Conservation (phyloP, 495 filamentous ascomycete species). For the Apodospora peruviana region DNA sequence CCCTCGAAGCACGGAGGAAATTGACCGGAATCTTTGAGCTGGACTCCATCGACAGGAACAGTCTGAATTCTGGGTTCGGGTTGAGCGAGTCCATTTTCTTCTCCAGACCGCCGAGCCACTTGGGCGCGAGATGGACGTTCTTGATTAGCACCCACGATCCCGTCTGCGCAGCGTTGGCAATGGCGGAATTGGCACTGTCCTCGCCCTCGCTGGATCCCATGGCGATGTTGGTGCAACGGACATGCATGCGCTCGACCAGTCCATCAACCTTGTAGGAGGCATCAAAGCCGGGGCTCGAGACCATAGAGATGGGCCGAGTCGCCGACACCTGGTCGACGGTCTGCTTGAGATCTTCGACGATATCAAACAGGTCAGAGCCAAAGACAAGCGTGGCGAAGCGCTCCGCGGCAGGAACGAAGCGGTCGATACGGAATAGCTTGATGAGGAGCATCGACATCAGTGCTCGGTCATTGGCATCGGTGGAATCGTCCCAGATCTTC, state of each 20-base stretch:
- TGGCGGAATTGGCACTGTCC: constrained; percentile 88
- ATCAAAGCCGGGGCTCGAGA: constrained; percentile 94
- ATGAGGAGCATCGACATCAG: constrained; percentile 80
- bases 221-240: constrained; percentile 89
- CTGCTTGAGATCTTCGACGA: constrained; percentile 75
- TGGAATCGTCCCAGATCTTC: constrained; percentile 61
- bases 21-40: constrained; percentile 97
- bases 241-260: constrained; percentile 74
- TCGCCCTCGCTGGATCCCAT: constrained; percentile 97
- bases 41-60: constrained; percentile 97
- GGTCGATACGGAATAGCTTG: constrained; percentile 91
- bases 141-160: constrained; percentile 97
- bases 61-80: constrained; percentile 85
- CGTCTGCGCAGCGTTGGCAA: constrained; percentile 84
- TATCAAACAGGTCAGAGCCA: constrained; percentile 75
- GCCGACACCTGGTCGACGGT: constrained; percentile 80
- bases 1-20: constrained; percentile 82
- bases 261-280: constrained; percentile 98
- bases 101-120: constrained; percentile 94
- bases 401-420: constrained; percentile 88
- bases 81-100: constrained; percentile 94
- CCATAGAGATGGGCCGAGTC: constrained; percentile 80
- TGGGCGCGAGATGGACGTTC: constrained; percentile 95
- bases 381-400: constrained; percentile 86
- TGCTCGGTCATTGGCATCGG: constrained; percentile 63